A percentile compares a stretch with the other conserved stretches of the same genome.
These are phyloP conservation scores for Thinopyrum elongatum DNA, from an alignment of 176 grass and related monocot species.

Conservation along the genomic window DNA sequence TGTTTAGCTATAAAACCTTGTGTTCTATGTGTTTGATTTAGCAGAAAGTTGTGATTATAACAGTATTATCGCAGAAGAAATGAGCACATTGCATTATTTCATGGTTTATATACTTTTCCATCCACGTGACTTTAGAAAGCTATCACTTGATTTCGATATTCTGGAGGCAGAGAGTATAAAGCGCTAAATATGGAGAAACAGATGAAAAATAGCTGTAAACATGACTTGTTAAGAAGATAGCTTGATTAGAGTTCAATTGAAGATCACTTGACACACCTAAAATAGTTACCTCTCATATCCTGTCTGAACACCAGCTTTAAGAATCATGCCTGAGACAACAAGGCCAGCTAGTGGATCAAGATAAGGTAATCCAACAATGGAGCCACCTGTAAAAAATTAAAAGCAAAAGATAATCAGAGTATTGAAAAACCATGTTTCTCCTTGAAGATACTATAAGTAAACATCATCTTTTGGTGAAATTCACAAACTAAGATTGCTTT, in stretches of 20 bases:
- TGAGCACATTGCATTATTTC: background rate
- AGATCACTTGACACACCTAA: constrained; percentile 11
- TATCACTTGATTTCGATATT: background rate
- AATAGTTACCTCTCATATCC: constrained; percentile 79
- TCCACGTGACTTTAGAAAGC: constrained; percentile 7
- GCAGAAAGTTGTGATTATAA: background rate
- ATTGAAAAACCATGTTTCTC: background rate
- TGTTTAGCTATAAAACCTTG: background rate
- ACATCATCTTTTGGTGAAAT: constrained; percentile 12
- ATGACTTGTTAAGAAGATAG: background rate
- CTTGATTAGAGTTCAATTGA: constrained; percentile 15
- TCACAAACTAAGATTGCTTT: constrained; percentile 5
- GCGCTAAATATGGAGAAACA: background rate
- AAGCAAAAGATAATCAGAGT: background rate
- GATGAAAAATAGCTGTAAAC: background rate
- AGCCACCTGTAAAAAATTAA: constrained; percentile 63
- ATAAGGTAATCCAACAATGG: constrained; percentile 75
- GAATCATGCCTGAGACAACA: constrained; percentile 90
- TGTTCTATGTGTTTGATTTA: background rate
- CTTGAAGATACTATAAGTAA: background rate
- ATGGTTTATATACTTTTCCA: background rate
- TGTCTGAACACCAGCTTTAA: constrained; percentile 87
- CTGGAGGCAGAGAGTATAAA: background rate
- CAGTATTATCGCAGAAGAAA: background rate
- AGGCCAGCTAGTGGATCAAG: constrained; percentile 96